These are phyloP conservation scores for Glycyrrhiza uralensis DNA, from an alignment of 306 rosid species.

Conservation along the genomic window DNA sequence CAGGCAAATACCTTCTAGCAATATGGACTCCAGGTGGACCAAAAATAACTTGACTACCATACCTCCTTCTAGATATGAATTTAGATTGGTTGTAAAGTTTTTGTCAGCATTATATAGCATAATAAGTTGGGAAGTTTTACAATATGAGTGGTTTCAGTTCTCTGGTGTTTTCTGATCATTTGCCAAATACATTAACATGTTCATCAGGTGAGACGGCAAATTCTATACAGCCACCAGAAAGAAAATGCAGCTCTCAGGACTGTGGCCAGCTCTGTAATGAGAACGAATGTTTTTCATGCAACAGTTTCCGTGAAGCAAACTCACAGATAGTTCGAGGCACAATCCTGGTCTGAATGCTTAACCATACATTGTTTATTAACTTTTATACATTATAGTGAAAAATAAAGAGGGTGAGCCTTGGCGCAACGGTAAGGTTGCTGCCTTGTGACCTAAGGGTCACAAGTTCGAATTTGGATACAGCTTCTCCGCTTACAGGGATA, in stretches of 20 bases:
- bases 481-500: no score
- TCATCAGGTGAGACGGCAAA: constrained; percentile 92
- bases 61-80: constrained; percentile 10
- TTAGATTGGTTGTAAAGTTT: constrained; percentile 18
- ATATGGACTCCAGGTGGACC: constrained; percentile 97
- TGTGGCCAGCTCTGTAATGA: constrained; percentile 60
- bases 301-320: constrained; percentile 72
- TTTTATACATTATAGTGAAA: not conserved
- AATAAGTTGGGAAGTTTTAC: not conserved
- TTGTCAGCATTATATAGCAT: constrained; percentile 10
- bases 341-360: constrained; percentile 60
- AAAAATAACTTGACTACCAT: not conserved
- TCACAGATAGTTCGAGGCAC: constrained; percentile 85
- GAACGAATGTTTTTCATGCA: constrained; percentile 83
- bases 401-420: no score
- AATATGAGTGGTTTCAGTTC: constrained; percentile 5
- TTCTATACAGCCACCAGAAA: constrained; percentile 78
- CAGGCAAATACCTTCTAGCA: constrained; percentile 87
- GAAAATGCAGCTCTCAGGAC: constrained; percentile 64
- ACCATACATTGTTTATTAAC: not conserved
- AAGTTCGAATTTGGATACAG: no score
- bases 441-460: no score
- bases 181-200: constrained; percentile 27
- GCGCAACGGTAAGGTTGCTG: no score
- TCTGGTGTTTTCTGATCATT: constrained; percentile 25